A percentile compares a stretch with the other conserved stretches of the same genome.
phyloP scores from a whole-genome alignment of 305 asterid species.

The Lippia alba region DNA sequence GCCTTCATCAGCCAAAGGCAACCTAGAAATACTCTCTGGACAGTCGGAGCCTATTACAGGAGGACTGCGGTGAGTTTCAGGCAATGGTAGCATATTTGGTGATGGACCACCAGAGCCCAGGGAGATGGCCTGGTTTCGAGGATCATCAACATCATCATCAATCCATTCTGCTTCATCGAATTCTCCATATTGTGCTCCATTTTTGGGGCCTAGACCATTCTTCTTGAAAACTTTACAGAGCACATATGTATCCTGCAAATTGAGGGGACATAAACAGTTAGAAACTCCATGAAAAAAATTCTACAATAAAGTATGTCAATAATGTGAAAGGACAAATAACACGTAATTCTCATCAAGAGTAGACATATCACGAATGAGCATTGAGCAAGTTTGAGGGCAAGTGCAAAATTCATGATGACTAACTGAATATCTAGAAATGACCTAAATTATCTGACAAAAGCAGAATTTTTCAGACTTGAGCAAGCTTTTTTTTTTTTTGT shows the following conservation, averaged over 20 bases:
- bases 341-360: not conserved
- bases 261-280: slow-evolving; percentile 18
- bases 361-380: not conserved
- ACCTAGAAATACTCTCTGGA: slow-evolving; percentile 35
- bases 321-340: not conserved
- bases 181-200: slow-evolving; percentile 95
- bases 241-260: slow-evolving; percentile 68
- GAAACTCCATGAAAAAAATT: not conserved
- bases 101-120: slow-evolving; percentile 26
- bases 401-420: too few species aligned
- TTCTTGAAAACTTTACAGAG: slow-evolving; percentile 81
- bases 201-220: slow-evolving; percentile 82
- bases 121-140: slow-evolving; percentile 33
- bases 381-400: not conserved
- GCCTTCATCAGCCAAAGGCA: slow-evolving; percentile 35
- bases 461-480: too few species aligned
- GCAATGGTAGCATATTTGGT: slow-evolving; percentile 1
- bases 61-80: slow-evolving; percentile 29
- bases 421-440: not conserved
- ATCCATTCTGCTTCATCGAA: slow-evolving; percentile 85
- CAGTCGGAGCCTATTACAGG: slow-evolving; percentile 12
- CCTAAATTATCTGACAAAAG: not conserved
- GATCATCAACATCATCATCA: slow-evolving; percentile 45
- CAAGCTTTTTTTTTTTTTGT: too few species aligned
- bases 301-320: not conserved